Percentiles rank a stretch among this genome's conserved stretches.
Evolutionary conservation across 495 filamentous ascomycete genomes (phyloP).

Genomic region (Chaetomium tenue): DNA sequence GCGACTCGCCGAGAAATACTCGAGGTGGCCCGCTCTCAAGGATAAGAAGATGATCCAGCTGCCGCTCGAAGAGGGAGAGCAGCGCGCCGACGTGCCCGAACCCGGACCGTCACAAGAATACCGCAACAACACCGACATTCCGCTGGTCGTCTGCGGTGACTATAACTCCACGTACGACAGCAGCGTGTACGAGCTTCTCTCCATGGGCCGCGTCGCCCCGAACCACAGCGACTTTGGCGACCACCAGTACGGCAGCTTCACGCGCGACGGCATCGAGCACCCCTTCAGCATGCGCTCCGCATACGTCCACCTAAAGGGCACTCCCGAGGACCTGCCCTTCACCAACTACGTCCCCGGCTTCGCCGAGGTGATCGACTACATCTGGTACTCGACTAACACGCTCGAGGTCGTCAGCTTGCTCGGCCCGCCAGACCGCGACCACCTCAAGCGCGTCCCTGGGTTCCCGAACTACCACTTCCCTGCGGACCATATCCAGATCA

Average conservation of each 20-base stretch:
- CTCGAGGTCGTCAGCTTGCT: slow-evolving; percentile 84
- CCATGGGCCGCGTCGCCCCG: slow-evolving; percentile 66
- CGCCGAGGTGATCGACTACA: slow-evolving; percentile 88
- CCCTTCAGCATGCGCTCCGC: slow-evolving; percentile 90
- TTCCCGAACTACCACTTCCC: slow-evolving; percentile 98
- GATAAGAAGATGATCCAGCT: slow-evolving; percentile 76
- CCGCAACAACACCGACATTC: slow-evolving; percentile 77
- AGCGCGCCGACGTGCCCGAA: slow-evolving; percentile 42
- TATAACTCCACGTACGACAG: slow-evolving; percentile 87
- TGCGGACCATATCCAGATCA: slow-evolving; percentile 90
- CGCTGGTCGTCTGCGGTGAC: slow-evolving; percentile 87
- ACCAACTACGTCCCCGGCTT: slow-evolving; percentile 88
- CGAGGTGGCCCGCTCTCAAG: slow-evolving; percentile 67
- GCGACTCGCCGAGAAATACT: slow-evolving; percentile 78
- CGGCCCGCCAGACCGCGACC: slow-evolving; percentile 85
- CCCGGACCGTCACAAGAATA: slow-evolving; percentile 67
- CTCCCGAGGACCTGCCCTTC: slow-evolving; percentile 72
- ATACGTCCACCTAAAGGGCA: slow-evolving; percentile 64
- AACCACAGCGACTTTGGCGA: slow-evolving; percentile 73
- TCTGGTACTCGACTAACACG: slow-evolving; percentile 93
- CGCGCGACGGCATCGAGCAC: slow-evolving; percentile 83
- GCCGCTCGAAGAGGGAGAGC: slow-evolving; percentile 47
- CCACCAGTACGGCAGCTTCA: slow-evolving; percentile 82
- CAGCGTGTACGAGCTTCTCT: slow-evolving; percentile 83
- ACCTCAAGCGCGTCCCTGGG: slow-evolving; percentile 84